Percentiles rank a stretch among this genome's conserved stretches.
phyloP scores from a whole-genome alignment of 805 yeast species.

The Blastobotrys mokoenaii region DNA sequence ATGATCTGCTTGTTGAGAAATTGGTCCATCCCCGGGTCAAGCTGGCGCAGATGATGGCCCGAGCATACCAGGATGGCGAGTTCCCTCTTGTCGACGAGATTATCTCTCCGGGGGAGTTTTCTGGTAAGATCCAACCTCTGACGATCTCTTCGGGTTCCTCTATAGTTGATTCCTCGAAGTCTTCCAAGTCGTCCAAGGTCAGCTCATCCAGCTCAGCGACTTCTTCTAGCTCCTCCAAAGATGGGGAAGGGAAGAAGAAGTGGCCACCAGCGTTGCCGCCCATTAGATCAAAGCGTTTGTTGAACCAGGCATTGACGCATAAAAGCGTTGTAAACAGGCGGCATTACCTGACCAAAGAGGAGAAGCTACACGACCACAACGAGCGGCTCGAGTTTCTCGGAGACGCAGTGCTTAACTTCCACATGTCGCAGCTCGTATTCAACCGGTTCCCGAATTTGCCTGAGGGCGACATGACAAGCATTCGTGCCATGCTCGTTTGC shows the following conservation, averaged over 20 bases:
- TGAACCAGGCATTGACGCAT: slow-evolving; percentile 72
- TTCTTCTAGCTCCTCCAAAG: not conserved
- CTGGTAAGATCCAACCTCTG: too few relatives aligned
- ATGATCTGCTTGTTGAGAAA: slow-evolving; percentile 40
- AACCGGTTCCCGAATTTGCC: slow-evolving; percentile 56
- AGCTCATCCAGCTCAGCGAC: not conserved
- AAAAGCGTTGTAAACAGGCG: slow-evolving; percentile 60
- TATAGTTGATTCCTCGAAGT: too few relatives aligned
- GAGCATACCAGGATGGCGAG: slow-evolving; percentile 41
- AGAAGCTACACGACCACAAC: slow-evolving; percentile 57
- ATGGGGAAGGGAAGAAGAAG: slow-evolving; percentile 9
- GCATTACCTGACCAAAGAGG: slow-evolving; percentile 46
- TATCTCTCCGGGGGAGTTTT: slow-evolving; percentile 9
- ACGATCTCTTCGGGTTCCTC: too few relatives aligned
- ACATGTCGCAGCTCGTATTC: slow-evolving; percentile 63
- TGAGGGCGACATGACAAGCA: slow-evolving; percentile 73
- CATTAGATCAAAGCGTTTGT: slow-evolving; percentile 50
- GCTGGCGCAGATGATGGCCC: slow-evolving; percentile 52
- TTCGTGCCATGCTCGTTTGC: slow-evolving; percentile 63
- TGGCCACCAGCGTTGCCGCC: slow-evolving; percentile 68
- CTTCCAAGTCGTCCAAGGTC: too few relatives aligned
- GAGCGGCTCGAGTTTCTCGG: slow-evolving; percentile 89
- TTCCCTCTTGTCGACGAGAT: slow-evolving; percentile 52
- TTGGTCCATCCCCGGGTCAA: slow-evolving; percentile 46
- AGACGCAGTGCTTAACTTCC: slow-evolving; percentile 69